Base-by-base conservation (phyloP, 1,139 yeast species). In the Yamadazyma epiphylla region DNA sequence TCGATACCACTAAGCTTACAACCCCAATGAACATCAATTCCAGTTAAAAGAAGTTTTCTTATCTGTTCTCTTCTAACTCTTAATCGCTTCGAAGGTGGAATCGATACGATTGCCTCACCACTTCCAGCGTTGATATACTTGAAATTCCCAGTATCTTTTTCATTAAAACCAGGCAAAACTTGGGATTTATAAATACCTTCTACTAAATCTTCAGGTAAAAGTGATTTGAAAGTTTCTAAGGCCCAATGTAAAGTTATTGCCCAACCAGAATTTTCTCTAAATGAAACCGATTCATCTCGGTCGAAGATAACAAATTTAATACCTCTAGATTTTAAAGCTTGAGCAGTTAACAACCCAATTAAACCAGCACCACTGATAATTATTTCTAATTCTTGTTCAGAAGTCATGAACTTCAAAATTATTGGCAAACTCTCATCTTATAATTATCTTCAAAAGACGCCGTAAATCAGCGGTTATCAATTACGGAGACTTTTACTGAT, bases 211-310 rank as follows among this genome's bases (percentile, higher is more conserved):
- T 32, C 35, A 8, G 58, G 55, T 12, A 53, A 26, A n/a, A 53
- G 27, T 5, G 33, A 27, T 24, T 48, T 35, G 26, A 53, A 45
- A 16, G 49, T 41, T 19, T 43, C 36, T 16, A 53, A 32, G 2
- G 58, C 58, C 55, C 56, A 53, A 33, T 53, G 58, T 17, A 53
- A 29, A 4, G 59, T 53, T 13, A 53, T 53, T 20, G 58, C 59
- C 58, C 59, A 54, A 6, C 59, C 59, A 7, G 46, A 35, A 26
- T 43, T 36, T 25, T 51, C 58, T 30, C 59, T 28, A 15, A 42
- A 40, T 9, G 31, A 24, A 5, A 42, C 49, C 2, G 44, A 37
- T 14, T 41, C 45, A 33, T 53, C 58, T 35, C 58, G 32, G 33
- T 53, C 59, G 27, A 53, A 43, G 5, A 53, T 43, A 5, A 37